These are phyloP conservation scores for Lichenothelia convexa DNA, from an alignment of 495 filamentous ascomycete species.

Conservation along the genomic window DNA sequence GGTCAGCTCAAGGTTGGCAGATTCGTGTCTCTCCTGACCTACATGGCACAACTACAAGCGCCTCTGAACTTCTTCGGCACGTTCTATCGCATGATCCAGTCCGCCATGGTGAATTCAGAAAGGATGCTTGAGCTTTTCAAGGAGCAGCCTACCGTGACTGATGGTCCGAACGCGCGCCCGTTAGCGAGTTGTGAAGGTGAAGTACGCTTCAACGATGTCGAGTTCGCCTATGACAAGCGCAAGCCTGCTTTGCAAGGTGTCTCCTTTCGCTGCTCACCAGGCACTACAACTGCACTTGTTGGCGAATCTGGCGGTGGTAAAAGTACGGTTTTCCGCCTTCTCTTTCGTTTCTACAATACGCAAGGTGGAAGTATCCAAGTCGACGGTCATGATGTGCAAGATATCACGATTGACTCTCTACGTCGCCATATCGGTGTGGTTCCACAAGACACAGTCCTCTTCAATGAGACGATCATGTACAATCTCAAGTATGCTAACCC, in stretches of 20 bases:
- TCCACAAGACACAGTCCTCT: slow-evolving; percentile 87
- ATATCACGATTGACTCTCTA: slow-evolving; percentile 83
- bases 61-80: slow-evolving; percentile 97
- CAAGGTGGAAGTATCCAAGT: slow-evolving; percentile 59
- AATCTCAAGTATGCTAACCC: slow-evolving; percentile 92
- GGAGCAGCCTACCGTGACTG: slow-evolving; percentile 76
- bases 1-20: slow-evolving; percentile 52
- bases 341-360: slow-evolving; percentile 90
- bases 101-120: slow-evolving; percentile 92
- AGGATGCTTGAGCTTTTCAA: slow-evolving; percentile 90
- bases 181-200: slow-evolving; percentile 56
- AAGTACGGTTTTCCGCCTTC: slow-evolving; percentile 86
- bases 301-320: slow-evolving; percentile 95
- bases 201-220: slow-evolving; percentile 68
- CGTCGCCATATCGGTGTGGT: slow-evolving; percentile 84
- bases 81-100: slow-evolving; percentile 91
- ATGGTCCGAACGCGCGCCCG: slow-evolving; percentile 34
- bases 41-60: slow-evolving; percentile 80
- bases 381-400: slow-evolving; percentile 67
- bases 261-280: slow-evolving; percentile 64
- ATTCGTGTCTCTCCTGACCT: slow-evolving; percentile 67
- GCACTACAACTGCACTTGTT: slow-evolving; percentile 87
- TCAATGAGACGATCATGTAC: slow-evolving; percentile 96
- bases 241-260: slow-evolving; percentile 72
- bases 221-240: slow-evolving; percentile 77